phyloP scores from a whole-genome alignment of 75 land plant genomes.

The Adiantum capillusveneris region DNA sequence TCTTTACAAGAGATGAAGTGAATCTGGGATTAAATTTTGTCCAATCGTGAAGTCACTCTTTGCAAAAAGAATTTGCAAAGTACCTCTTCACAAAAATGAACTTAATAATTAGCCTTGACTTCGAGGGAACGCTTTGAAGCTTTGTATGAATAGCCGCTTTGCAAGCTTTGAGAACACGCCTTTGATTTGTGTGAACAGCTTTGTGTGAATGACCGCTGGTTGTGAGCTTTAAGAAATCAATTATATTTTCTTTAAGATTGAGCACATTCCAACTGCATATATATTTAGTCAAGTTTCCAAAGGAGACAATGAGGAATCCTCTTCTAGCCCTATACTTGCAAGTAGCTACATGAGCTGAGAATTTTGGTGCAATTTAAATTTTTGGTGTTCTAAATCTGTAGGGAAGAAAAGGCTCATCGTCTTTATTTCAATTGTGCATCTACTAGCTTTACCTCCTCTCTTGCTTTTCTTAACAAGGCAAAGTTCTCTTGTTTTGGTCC shows the following conservation, averaged over 20 bases:
- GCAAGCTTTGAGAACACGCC: too few species aligned
- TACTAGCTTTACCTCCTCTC: conserved; percentile 47
- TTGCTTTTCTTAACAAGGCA: conserved; percentile 64
- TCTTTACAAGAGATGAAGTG: too few species aligned
- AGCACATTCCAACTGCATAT: conserved; percentile 85
- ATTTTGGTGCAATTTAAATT: conserved; percentile 78
- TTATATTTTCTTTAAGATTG: conserved; percentile 42
- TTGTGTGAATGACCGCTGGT: too few species aligned
- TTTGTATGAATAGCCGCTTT: too few species aligned
- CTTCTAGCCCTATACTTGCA: conserved; percentile 52
- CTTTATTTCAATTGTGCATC: conserved; percentile 65
- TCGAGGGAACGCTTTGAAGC: too few species aligned
- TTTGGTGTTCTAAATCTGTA: conserved; percentile 98
- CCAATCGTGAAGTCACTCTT: too few species aligned
- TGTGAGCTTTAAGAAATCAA: too few species aligned
- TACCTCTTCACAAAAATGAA: too few species aligned
- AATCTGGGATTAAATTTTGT: too few species aligned
- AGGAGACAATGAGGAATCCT: conserved; percentile 56
- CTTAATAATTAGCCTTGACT: too few species aligned
- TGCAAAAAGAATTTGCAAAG: too few species aligned
- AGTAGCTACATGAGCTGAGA: conserved; percentile 58
- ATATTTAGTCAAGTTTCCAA: conserved; percentile 69
- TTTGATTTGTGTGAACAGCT: too few species aligned
- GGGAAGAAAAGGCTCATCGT: conserved; percentile 56
- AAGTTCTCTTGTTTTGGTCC: conserved; percentile 54